These are phyloP conservation scores for Penicillium taxi DNA, from an alignment of 495 filamentous ascomycete genomes.

Conservation along the genomic window DNA sequence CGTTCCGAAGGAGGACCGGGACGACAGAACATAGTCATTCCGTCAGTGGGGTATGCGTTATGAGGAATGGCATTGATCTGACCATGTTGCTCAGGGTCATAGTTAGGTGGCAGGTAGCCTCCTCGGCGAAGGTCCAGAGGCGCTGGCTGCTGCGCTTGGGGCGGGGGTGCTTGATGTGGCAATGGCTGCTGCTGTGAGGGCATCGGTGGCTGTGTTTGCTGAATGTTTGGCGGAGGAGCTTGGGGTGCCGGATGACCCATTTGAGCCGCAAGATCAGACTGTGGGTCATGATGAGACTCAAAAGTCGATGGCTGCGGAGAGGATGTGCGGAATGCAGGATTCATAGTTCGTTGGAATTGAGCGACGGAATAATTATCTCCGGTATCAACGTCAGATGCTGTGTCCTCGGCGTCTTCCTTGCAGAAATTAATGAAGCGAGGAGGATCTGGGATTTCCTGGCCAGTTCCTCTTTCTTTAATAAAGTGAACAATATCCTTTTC, in stretches of 20 bases:
- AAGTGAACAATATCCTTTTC: conserved; percentile 89
- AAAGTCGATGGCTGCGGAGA: conserved; percentile 82
- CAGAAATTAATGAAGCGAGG: conserved; percentile 99
- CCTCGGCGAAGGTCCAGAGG: conserved; percentile 45
- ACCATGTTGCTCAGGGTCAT: conserved; percentile 50
- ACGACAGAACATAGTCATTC: conserved; percentile 98
- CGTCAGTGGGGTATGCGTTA: conserved; percentile 90
- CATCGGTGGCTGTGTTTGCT: conserved; percentile 3
- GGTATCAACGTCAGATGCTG: conserved; percentile 72
- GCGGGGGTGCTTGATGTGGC: background rate
- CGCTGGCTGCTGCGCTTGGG: conserved; percentile 32
- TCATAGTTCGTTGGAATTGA: conserved; percentile 90
- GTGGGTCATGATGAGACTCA: conserved; percentile 81
- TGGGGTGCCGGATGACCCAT: conserved; percentile 48
- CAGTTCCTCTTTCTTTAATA: conserved; percentile 84
- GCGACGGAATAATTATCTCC: conserved; percentile 86
- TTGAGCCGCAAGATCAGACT: conserved; percentile 57
- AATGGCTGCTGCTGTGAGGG: too few relatives aligned
- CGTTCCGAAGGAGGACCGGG: conserved; percentile 77
- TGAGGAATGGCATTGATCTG: conserved; percentile 70
- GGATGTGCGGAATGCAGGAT: conserved; percentile 87
- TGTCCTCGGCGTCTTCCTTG: conserved; percentile 78
- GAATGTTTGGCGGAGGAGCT: conserved; percentile 1
- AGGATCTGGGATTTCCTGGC: conserved; percentile 93
- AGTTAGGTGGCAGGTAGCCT: conserved; percentile 41